Evolutionary conservation across 1,284 basidiomycete genomes (phyloP).

Genomic region (Puccinia horiana): DNA sequence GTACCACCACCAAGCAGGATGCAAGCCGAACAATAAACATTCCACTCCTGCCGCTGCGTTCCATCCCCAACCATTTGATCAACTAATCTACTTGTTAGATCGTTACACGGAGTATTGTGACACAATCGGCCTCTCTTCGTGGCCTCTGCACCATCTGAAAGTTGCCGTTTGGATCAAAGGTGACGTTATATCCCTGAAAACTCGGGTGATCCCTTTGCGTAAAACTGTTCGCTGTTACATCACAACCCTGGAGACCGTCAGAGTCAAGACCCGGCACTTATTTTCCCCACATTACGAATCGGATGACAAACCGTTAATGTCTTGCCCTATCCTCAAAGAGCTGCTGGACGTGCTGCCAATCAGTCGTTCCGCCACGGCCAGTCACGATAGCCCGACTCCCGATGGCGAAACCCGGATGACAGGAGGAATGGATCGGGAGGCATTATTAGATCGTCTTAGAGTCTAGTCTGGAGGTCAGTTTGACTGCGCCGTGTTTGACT

Average conservation of each 20-base stretch:
- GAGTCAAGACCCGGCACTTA: constrained; percentile 37
- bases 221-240: constrained; percentile 48
- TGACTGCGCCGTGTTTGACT: neutral
- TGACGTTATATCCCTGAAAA: constrained; percentile 39
- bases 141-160: constrained; percentile 45
- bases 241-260: constrained; percentile 39
- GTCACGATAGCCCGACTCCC: neutral
- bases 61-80: constrained; percentile 38
- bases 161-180: constrained; percentile 41
- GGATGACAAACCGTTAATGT: constrained; percentile 28
- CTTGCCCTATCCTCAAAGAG: constrained; percentile 34
- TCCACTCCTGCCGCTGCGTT: neutral
- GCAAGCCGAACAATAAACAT: neutral
- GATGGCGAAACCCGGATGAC: neutral
- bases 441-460: constrained; percentile 12
- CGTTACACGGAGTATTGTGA: constrained; percentile 39
- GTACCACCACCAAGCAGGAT: constrained; percentile 1
- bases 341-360: constrained; percentile 29
- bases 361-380: constrained; percentile 18
- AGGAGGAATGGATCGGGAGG: constrained; percentile 22
- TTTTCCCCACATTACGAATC: constrained; percentile 14
- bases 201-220: constrained; percentile 32
- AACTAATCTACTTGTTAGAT: constrained; percentile 43
- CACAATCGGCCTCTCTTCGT: constrained; percentile 34
- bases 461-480: constrained; percentile 31